Percentiles rank a stretch among this genome's conserved stretches.
Evolutionary conservation across 2,329 filamentous ascomycete genomes (phyloP).

Genomic region (Aspergillus clavatus): DNA sequence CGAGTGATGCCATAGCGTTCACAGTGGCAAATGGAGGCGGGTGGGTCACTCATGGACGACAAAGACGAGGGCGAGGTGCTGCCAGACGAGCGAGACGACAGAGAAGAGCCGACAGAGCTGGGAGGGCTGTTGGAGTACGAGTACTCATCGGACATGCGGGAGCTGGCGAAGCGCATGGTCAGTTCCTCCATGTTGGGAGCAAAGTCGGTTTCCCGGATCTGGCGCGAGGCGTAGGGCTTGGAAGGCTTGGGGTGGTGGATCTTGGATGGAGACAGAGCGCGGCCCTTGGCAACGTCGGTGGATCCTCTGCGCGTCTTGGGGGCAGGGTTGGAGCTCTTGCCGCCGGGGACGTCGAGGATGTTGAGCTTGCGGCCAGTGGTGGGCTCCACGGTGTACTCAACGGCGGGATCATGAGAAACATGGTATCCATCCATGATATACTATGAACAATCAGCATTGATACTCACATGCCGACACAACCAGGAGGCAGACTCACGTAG

Average conservation of each 20-base stretch:
- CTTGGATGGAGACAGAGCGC: slow-evolving; percentile 79
- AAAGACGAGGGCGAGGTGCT: slow-evolving; percentile 49
- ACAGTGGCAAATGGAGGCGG: slow-evolving; percentile 69
- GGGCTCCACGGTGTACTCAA: slow-evolving; percentile 84
- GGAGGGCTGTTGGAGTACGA: slow-evolving; percentile 71
- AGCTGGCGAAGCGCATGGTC: slow-evolving; percentile 67
- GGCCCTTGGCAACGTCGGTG: slow-evolving; percentile 76
- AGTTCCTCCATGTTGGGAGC: slow-evolving; percentile 74
- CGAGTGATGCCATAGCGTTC: slow-evolving; percentile 96
- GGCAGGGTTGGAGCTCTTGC: slow-evolving; percentile 41
- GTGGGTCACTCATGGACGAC: slow-evolving; percentile 63
- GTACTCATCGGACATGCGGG: slow-evolving; percentile 66
- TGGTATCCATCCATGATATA: slow-evolving; percentile 99
- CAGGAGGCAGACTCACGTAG: slow-evolving; percentile 57
- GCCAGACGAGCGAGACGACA: slow-evolving; percentile 67
- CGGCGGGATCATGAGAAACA: slow-evolving; percentile 90
- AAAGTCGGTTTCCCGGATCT: slow-evolving; percentile 81
- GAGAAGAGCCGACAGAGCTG: slow-evolving; percentile 60
- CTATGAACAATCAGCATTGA: slow-evolving; percentile 22
- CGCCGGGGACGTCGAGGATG: slow-evolving; percentile 82
- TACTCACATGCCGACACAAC: not conserved
- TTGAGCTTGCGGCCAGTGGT: slow-evolving; percentile 96
- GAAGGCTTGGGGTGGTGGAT: slow-evolving; percentile 88
- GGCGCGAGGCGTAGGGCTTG: slow-evolving; percentile 78
- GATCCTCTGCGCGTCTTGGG: slow-evolving; percentile 44